Base-by-base conservation (phyloP, 73 alveolate species). In the Diophrys appendiculata region DNA sequence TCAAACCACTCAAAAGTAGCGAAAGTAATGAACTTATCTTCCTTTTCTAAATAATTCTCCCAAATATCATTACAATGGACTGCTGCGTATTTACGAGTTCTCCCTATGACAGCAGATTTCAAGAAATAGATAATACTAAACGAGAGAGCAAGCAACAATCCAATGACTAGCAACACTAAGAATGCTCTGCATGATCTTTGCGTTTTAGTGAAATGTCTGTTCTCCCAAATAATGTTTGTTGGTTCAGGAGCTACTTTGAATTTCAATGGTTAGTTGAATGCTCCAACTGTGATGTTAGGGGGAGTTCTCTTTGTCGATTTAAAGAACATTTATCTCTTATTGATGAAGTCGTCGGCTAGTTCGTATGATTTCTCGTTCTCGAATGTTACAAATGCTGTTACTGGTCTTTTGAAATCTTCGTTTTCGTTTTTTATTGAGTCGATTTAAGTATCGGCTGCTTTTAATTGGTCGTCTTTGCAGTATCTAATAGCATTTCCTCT, bases 201-300 rank as follows among this genome's bases (percentile, higher is more conserved):
- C 1, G 34, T 14, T 0, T 2, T 25, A 14, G 72, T 72, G 2
- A 11, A 43, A 11, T 72, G 71, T 5, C 67, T 2, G 73, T 90
- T 88, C 80, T 90, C 95, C 98, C 98, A 93, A 30, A 93, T 87
- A 52, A 93, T 93, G 78, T 93, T 95, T 18, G 96, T 87, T 1
- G 98, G 98, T 26, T 92, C 89, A 0, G 94, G 95, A 0, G 98
- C 98, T 68, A 79, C 73, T 72, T 87, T 87, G 23, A 93, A 43
- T 18, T 11, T 18, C 5, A 43, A 11, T 5, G 5, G 5, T 43
- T 43, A 43, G n/a, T 43, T 11, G 18, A 11, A 43, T 18, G 18
- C 18, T 43, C 60, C 60, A 43, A 5, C 5, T 43, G 60, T 43
- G 5, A 43, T 11, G n/a, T 43, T 43, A 43, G 60, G 60, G 18